These are phyloP conservation scores for Aspergillus neoniger DNA, from an alignment of 2,329 filamentous ascomycete species.

Conservation along the genomic window DNA sequence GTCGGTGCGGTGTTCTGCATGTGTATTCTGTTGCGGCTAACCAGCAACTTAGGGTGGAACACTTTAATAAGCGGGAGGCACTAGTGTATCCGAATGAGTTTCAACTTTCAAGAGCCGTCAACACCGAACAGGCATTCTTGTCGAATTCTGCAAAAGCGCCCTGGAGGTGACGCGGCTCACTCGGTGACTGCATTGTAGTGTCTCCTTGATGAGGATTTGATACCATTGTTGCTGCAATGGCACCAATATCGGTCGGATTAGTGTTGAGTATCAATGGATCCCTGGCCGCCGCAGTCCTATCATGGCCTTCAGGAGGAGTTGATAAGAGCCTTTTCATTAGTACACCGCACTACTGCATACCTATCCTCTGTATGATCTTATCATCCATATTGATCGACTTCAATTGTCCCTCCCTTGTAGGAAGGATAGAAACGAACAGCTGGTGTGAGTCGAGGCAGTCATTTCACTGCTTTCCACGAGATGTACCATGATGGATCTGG, in stretches of 20 bases:
- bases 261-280: not conserved
- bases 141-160: not conserved
- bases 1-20: not conserved
- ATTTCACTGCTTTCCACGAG: too few species aligned
- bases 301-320: not conserved
- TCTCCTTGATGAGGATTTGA: not conserved
- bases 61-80: too few species aligned
- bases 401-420: too few species aligned
- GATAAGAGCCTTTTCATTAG: not conserved
- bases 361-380: too few species aligned
- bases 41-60: too few species aligned
- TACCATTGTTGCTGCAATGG: not conserved
- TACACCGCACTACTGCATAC: too few species aligned
- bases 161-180: not conserved
- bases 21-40: not conserved
- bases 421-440: too few species aligned
- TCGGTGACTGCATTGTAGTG: not conserved
- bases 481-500: too few species aligned
- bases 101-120: too few species aligned
- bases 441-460: too few species aligned
- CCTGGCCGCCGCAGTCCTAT: not conserved
- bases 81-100: too few species aligned
- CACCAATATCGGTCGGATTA: not conserved
- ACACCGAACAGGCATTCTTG: not conserved
- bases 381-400: too few species aligned